Evolutionary conservation across 176 grass and related monocot genomes (phyloP).

Genomic region (Guadua angustifolia): DNA sequence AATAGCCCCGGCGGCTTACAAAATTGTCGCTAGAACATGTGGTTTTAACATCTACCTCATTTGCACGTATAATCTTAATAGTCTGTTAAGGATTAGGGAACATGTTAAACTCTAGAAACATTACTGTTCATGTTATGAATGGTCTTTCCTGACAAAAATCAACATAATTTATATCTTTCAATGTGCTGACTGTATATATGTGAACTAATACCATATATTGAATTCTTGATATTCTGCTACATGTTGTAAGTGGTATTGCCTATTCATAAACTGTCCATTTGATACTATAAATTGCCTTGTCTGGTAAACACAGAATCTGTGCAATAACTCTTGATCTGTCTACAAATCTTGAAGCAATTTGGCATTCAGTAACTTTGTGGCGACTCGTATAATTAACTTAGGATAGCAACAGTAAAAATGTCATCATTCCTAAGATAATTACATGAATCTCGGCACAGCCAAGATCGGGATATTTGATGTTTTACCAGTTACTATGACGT

Average conservation of each 20-base stretch:
- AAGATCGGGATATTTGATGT: too few species aligned
- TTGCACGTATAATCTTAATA: background rate
- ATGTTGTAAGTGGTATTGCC: background rate
- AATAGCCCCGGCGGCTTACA: background rate
- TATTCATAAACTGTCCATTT: slow-evolving; percentile 18
- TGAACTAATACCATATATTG: background rate
- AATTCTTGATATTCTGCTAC: background rate
- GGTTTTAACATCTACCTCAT: background rate
- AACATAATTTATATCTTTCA: slow-evolving; percentile 19
- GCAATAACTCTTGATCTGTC: slow-evolving; percentile 21
- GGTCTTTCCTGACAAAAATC: slow-evolving; percentile 20
- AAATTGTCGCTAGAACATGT: slow-evolving; percentile 5
- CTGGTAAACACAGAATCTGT: background rate
- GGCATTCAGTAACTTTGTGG: slow-evolving; percentile 33
- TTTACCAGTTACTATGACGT: too few species aligned
- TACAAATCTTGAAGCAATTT: background rate
- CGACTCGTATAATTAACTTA: too few species aligned
- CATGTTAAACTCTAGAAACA: slow-evolving; percentile 15
- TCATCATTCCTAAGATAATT: too few species aligned
- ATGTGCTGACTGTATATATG: background rate
- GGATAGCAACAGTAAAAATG: too few species aligned
- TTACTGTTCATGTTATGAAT: background rate
- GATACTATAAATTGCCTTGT: slow-evolving; percentile 18
- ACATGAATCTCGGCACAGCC: too few species aligned
- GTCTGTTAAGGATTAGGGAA: slow-evolving; percentile 16